A percentile compares a stretch with the other conserved stretches of the same genome.
phyloP scores from a whole-genome alignment of 305 asterid species.

The Salvia sclarea region DNA sequence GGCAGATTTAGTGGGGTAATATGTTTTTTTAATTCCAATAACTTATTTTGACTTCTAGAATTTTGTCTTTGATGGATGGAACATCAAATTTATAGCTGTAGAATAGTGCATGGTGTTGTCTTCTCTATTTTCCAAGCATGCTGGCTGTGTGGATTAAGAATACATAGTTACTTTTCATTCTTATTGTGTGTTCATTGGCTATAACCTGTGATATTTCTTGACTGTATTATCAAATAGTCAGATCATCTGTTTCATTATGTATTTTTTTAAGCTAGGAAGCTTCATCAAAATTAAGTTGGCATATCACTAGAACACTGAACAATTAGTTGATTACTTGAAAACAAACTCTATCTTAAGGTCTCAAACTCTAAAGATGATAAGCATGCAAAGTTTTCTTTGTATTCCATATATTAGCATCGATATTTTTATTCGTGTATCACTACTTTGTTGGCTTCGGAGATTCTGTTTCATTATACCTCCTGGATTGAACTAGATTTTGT shows the following conservation, averaged over 20 bases:
- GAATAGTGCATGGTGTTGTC: constrained; percentile 10
- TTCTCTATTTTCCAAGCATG: not conserved
- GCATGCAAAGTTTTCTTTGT: not conserved
- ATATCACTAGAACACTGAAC: not conserved
- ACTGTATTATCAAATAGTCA: no score
- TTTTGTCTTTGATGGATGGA: constrained; percentile 11
- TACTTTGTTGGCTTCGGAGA: not conserved
- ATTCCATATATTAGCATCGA: not conserved
- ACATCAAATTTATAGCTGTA: constrained; percentile 25
- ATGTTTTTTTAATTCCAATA: constrained; percentile 16
- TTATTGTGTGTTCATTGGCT: not conserved
- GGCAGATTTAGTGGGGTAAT: constrained; percentile 93
- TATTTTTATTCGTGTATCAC: not conserved
- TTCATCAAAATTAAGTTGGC: no score
- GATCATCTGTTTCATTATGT: no score
- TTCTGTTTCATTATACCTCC: not conserved
- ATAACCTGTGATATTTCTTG: not conserved
- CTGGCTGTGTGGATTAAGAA: constrained; percentile 1
- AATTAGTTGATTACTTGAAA: no score
- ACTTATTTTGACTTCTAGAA: not conserved
- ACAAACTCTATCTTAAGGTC: no score
- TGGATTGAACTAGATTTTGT: not conserved
- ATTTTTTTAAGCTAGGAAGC: no score
- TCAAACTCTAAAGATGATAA: no score
- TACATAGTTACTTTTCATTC: not conserved